Base-by-base conservation (phyloP, 306 rosid species). In the Cucurbita maxima region DNA sequence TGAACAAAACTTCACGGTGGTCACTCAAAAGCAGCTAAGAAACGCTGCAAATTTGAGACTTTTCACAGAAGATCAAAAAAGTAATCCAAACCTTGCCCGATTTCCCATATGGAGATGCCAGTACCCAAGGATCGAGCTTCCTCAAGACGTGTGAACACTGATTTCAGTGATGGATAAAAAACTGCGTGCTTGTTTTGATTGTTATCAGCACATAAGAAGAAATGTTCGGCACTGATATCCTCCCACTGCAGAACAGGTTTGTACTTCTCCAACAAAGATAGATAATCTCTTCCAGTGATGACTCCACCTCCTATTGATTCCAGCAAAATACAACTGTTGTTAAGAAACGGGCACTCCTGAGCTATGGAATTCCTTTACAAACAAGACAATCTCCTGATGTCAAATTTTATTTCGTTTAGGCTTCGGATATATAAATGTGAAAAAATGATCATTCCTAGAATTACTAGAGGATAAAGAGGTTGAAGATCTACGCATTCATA, bases 31-130 rank as follows among this genome's bases (percentile, higher is more conserved):
- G 20, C 56, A 47, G 34, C 34, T 30, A 12, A 56, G 43, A 73
- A 74, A 50, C 25, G 18, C 69, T 56, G 34, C 43, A 56, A 15
- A 74, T 25, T 14, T 12, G 69, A 44, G 19, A 47, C 40, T 58
- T 68, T 3, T 61, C 81, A 76, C 87, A 95, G 77, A 76, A 91
- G 92, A 76, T 88, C 97, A 51, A 82, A 85, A 71, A 95, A 95
- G 79, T 86, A 90, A 86, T 95, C 97, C 82, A 95, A 85, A 82
- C 99, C 99, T 87, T 95, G 99, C 53, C 97, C 97, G 18, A 95
- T 91, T 88, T 95, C 99, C 99, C 99, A 91, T 63, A 95, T 82
- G 4, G 97, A 88, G 84, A 91, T 88, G 79, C 96, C 97, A 74
- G 96, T 89, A 20, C 92, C 96, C 91, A 97, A 86, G 41, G 85